Base-by-base conservation (phyloP, 805 yeast genomes). In the Cyberlindnera americana region DNA sequence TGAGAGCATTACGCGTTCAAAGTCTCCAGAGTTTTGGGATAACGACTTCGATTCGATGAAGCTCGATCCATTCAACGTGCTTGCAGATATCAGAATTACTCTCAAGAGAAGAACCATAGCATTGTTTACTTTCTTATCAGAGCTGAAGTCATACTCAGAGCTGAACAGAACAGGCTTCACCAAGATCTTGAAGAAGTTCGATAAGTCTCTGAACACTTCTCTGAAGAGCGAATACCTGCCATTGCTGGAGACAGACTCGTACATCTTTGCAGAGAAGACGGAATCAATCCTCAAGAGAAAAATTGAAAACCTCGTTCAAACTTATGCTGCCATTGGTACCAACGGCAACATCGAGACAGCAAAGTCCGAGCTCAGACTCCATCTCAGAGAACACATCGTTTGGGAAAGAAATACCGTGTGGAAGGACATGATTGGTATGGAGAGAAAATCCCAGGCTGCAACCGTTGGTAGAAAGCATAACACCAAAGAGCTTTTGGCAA, bases 381-480 rank as follows among this genome's bases (percentile, higher is more conserved):
- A 77, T 65, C 64, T 91, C 48, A 72, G 97, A 48, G 99, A 91
- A 54, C 95, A 91, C 60, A 85, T 91, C 25, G 96, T 90, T 15
- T 91, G 96, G 95, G 98, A 91, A 64, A 75, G 99, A 61, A 89
- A 89, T 60, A 91, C 97, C 0, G 97, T 91, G 21, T 91, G 99
- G 99, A 81, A 93, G 58, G 97, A 91, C 61, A 81, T 91, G 83
- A 83, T 91, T 58, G 91, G 93, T 17, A 64, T 90, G 52, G 96
- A 90, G 59, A 75, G 96, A 50, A 85, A 85, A 53, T 70, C 90
- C 1, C 91, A 89, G 53, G 88, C 87, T 16, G 89, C 90, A 47
- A 66, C 63, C 34, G 60, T 72, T 19, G 65, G 61, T 24, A 60
- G 52, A 60, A 49, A 51, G 49, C 49, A 42, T 4, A 37, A 47